These are phyloP conservation scores for Trichoderma reesei DNA, from an alignment of 495 filamentous ascomycete genomes.

Conservation along the genomic window DNA sequence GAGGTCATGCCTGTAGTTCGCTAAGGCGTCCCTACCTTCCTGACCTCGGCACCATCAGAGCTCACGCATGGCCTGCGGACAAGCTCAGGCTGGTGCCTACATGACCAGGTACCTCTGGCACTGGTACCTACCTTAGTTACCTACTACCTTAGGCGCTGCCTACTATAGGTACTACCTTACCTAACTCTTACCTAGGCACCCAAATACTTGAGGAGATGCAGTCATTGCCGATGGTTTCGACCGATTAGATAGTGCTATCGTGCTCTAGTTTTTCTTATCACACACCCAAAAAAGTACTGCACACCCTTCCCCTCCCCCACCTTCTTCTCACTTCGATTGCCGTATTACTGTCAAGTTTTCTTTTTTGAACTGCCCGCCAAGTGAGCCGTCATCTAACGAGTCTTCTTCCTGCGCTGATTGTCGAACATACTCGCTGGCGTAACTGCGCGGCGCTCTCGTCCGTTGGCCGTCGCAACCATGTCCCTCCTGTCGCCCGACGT, in stretches of 20 bases:
- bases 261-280: not conserved
- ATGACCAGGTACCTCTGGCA: too few relatives aligned
- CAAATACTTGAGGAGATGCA: too few relatives aligned
- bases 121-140: too few relatives aligned
- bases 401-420: not conserved
- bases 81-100: too few relatives aligned
- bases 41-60: too few relatives aligned
- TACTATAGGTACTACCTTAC: too few relatives aligned
- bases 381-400: not conserved
- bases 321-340: slow-evolving; percentile 2
- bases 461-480: slow-evolving; percentile 40
- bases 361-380: not conserved
- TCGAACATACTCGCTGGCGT: not conserved
- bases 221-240: too few relatives aligned
- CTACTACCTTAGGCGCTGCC: too few relatives aligned
- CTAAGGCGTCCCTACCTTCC: too few relatives aligned
- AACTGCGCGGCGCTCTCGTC: slow-evolving; percentile 5
- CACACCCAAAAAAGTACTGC: slow-evolving; percentile 1
- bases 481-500: slow-evolving; percentile 74
- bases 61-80: too few relatives aligned
- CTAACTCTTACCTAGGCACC: too few relatives aligned
- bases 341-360: not conserved
- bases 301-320: slow-evolving; percentile 9
- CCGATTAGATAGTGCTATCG: not conserved
- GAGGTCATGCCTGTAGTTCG: too few relatives aligned